phyloP scores from a whole-genome alignment of 106 monocot genomes.

The Dioscorea zingiberensis region DNA sequence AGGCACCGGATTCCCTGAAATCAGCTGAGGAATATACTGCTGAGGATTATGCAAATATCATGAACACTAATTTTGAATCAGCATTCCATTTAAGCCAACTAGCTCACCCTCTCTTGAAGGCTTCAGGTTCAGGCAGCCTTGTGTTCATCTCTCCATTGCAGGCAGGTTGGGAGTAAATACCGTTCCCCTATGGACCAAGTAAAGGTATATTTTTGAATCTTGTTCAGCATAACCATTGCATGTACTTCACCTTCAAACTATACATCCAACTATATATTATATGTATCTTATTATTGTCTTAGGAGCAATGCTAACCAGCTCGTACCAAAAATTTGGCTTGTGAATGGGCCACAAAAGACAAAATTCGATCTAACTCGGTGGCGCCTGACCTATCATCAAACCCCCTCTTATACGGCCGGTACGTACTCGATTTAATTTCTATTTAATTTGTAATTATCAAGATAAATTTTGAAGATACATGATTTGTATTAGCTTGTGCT shows the following conservation, averaged over 20 bases:
- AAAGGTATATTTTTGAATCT: slow-evolving; percentile 21
- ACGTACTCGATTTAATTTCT: too few relatives aligned
- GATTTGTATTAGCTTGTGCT: too few relatives aligned
- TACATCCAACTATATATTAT: background rate
- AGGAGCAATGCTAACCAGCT: slow-evolving; percentile 11
- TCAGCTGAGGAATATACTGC: slow-evolving; percentile 11
- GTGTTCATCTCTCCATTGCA: slow-evolving; percentile 39
- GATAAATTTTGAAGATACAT: too few relatives aligned
- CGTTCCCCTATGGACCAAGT: slow-evolving; percentile 21
- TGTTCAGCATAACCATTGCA: background rate
- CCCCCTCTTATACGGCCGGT: background rate
- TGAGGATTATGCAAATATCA: slow-evolving; percentile 21
- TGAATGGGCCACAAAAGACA: slow-evolving; percentile 15
- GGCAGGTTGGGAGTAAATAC: slow-evolving; percentile 6
- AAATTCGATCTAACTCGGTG: background rate
- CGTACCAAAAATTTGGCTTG: slow-evolving; percentile 6
- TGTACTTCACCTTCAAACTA: too few relatives aligned
- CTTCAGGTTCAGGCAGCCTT: slow-evolving; percentile 34
- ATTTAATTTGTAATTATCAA: too few relatives aligned
- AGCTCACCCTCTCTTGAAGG: slow-evolving; percentile 44
- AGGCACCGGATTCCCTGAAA: slow-evolving; percentile 9
- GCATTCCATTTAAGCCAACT: slow-evolving; percentile 60
- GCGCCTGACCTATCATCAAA: background rate
- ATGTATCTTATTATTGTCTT: background rate
- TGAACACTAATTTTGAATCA: slow-evolving; percentile 47